Percentiles rank a stretch among this genome's conserved stretches.
phyloP scores from a whole-genome alignment of 352 stramenopile species.

The Phytophthora sansomeana region DNA sequence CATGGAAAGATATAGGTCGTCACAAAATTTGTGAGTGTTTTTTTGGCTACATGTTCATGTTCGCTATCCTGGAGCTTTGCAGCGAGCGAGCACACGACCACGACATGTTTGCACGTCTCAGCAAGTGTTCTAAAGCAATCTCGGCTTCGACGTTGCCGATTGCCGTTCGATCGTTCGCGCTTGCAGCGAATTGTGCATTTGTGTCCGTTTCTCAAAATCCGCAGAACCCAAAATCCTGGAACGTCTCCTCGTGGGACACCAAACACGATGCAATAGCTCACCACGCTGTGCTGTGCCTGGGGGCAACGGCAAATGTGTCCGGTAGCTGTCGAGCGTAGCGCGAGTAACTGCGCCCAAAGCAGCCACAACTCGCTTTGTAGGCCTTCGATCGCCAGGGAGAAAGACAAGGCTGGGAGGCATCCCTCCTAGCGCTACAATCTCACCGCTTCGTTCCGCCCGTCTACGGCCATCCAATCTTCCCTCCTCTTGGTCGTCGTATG shows the following conservation, averaged over 20 bases:
- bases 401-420: conserved; percentile 22
- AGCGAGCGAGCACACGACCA: background rate
- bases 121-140: conserved; percentile 5
- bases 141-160: background rate
- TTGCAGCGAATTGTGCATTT: conserved; percentile 15
- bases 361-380: conserved; percentile 11
- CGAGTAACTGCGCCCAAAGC: conserved; percentile 23
- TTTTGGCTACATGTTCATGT: conserved; percentile 1
- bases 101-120: conserved; percentile 9
- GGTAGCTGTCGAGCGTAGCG: conserved; percentile 8
- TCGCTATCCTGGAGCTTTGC: conserved; percentile 19
- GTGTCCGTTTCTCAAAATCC: conserved; percentile 21
- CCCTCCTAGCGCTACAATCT: conserved; percentile 15
- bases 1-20: conserved; percentile 18
- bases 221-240: conserved; percentile 14
- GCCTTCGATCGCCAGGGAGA: conserved; percentile 1
- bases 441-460: too few relatives aligned
- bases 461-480: background rate
- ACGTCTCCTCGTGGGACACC: conserved; percentile 7
- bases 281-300: background rate
- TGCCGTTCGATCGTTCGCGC: background rate
- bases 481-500: background rate
- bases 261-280: background rate
- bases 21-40: background rate
- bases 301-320: conserved; percentile 12